These are phyloP conservation scores for Lasiosphaeria ovina DNA, from an alignment of 495 filamentous ascomycete genomes.

Conservation along the genomic window DNA sequence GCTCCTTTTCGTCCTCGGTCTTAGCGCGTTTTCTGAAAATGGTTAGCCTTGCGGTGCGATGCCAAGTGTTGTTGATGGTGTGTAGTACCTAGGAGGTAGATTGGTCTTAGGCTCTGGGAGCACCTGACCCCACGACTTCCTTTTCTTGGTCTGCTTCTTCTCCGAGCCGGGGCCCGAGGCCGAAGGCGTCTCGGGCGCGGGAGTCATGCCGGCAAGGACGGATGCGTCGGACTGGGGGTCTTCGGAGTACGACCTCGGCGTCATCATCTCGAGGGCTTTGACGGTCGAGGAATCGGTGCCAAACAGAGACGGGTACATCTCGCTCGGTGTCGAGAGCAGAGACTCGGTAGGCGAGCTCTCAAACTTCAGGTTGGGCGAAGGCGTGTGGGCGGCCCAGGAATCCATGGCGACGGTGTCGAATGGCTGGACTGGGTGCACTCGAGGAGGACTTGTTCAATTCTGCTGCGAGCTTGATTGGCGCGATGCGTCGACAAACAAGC, in stretches of 20 bases:
- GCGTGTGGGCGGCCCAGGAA: slow-evolving; percentile 37
- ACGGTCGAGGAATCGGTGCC: slow-evolving; percentile 26
- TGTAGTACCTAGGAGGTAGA: slow-evolving; percentile 82
- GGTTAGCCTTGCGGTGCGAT: slow-evolving; percentile 10
- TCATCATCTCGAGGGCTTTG: slow-evolving; percentile 46
- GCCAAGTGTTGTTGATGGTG: slow-evolving; percentile 14
- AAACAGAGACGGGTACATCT: slow-evolving; percentile 53
- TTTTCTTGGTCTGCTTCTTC: slow-evolving; percentile 87
- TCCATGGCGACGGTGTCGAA: slow-evolving; percentile 30
- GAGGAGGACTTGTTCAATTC: slow-evolving; percentile 37
- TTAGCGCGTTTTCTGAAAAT: slow-evolving; percentile 87
- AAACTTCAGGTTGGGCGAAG: slow-evolving; percentile 46
- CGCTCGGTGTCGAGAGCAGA: slow-evolving; percentile 51
- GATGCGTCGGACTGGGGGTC: slow-evolving; percentile 26
- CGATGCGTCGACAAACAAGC: slow-evolving; percentile 6
- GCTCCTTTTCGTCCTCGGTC: slow-evolving; percentile 98
- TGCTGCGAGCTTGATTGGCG: slow-evolving; percentile 14
- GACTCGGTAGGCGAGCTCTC: slow-evolving; percentile 52
- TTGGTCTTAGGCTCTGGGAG: slow-evolving; percentile 96
- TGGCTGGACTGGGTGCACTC: slow-evolving; percentile 1
- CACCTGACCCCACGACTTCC: slow-evolving; percentile 98
- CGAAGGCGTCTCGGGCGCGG: slow-evolving; percentile 18
- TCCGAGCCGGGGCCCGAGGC: slow-evolving; percentile 38
- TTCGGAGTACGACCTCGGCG: slow-evolving; percentile 39
- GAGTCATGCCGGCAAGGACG: slow-evolving; percentile 18